Evolutionary conservation across 257 asterid genomes (phyloP).

Genomic region (Craterostigma plantagineum): DNA sequence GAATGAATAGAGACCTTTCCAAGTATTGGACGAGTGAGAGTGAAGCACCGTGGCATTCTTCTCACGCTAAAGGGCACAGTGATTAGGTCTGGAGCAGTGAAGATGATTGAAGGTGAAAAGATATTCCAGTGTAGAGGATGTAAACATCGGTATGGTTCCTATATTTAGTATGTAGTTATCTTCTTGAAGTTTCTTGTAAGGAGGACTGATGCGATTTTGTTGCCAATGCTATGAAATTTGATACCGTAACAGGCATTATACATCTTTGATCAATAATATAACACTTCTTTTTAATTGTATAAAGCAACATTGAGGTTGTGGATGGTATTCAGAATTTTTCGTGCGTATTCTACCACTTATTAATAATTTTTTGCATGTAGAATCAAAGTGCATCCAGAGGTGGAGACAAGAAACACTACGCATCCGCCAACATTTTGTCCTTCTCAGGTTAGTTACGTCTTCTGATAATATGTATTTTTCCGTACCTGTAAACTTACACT

Average conservation of each 20-base stretch:
- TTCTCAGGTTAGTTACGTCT: slow-evolving; percentile 49
- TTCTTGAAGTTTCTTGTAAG: neutral
- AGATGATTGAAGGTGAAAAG: slow-evolving; percentile 97
- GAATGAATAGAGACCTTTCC: slow-evolving; percentile 66
- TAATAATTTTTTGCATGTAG: slow-evolving; percentile 16
- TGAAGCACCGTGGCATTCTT: slow-evolving; percentile 84
- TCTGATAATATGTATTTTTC: neutral
- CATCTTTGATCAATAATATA: no score
- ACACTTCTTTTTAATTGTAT: no score
- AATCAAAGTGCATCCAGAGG: slow-evolving; percentile 86
- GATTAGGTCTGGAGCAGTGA: slow-evolving; percentile 83
- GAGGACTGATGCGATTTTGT: neutral
- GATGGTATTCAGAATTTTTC: no score
- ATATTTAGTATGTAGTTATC: slow-evolving; percentile 5
- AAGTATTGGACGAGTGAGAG: slow-evolving; percentile 80
- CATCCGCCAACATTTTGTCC: slow-evolving; percentile 73
- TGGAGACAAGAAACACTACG: slow-evolving; percentile 64
- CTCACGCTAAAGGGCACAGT: slow-evolving; percentile 93
- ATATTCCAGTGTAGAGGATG: slow-evolving; percentile 66
- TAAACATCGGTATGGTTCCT: slow-evolving; percentile 53
- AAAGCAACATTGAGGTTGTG: neutral
- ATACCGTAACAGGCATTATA: no score
- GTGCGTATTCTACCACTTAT: neutral
- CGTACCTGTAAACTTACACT: no score
- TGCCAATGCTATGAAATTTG: neutral